Percentiles rank a stretch among this genome's conserved stretches.
Evolutionary conservation across 2,329 filamentous ascomycete species (phyloP).

Genomic region (Diaporthe ilicicola): DNA sequence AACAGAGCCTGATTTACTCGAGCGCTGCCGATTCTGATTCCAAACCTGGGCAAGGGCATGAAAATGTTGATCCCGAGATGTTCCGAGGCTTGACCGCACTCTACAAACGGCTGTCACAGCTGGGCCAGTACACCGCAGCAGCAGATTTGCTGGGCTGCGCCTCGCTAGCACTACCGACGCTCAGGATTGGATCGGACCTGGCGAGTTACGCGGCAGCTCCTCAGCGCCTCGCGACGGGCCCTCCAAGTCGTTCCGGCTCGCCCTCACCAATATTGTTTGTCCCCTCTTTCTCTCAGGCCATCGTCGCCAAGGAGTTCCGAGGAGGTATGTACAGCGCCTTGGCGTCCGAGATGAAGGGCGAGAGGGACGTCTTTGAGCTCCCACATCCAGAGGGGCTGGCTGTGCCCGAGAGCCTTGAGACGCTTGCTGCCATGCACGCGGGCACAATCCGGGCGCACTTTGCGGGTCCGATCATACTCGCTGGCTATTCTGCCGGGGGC

Average conservation of each 20-base stretch:
- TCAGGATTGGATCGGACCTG: background rate
- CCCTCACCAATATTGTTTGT: background rate
- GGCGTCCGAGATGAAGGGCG: background rate
- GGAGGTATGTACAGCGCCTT: background rate
- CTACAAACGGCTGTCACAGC: background rate
- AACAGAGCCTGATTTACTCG: fast-evolving
- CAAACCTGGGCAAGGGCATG: fast-evolving
- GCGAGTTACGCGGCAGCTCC: background rate
- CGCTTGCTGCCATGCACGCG: background rate
- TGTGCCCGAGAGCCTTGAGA: background rate
- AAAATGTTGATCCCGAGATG: background rate
- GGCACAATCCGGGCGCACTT: background rate
- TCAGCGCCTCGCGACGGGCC: background rate
- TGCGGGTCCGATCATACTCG: background rate
- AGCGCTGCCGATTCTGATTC: background rate
- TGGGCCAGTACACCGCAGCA: background rate
- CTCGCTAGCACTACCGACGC: background rate
- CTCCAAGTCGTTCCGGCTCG: background rate
- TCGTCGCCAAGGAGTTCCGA: background rate
- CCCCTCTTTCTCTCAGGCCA: background rate
- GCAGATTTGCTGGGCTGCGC: background rate
- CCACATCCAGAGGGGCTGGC: background rate
- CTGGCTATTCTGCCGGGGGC: background rate
- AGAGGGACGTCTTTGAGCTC: constrained; percentile 1
- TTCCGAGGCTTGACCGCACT: background rate